phyloP scores from a whole-genome alignment of 495 filamentous ascomycete species.

The Melanomma pulvis-pyrius region DNA sequence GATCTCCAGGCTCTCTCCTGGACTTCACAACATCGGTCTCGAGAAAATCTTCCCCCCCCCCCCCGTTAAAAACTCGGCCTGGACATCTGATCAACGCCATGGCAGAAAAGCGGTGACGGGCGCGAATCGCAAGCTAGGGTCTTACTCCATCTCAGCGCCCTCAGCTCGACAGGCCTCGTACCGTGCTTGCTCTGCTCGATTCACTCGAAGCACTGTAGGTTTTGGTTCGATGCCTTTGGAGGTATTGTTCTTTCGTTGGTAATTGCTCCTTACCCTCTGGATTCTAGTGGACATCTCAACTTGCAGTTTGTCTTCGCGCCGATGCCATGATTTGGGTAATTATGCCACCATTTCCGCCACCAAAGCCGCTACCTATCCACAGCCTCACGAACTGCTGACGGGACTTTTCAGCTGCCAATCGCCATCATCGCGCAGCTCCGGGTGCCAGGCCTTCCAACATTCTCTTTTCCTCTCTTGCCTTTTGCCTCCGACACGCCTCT shows the following conservation, averaged over 20 bases:
- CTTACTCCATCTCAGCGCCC: constrained; percentile 5
- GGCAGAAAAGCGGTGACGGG: constrained; percentile 14
- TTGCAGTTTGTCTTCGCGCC: no score
- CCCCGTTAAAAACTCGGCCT: neutral
- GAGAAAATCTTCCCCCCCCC: neutral
- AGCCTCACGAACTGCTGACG: neutral
- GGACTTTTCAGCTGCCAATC: neutral
- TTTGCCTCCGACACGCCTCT: neutral
- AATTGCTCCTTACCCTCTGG: neutral
- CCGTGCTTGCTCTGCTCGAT: neutral
- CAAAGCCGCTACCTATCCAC: neutral
- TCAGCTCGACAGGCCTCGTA: neutral
- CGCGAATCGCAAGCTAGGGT: constrained; percentile 9
- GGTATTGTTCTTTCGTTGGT: neutral
- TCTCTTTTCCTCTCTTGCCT: neutral
- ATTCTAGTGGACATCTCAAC: no score
- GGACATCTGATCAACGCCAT: constrained; percentile 14
- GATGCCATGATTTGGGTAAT: neutral
- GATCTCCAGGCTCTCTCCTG: neutral
- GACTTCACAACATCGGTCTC: no score
- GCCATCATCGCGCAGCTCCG: neutral
- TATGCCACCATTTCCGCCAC: neutral
- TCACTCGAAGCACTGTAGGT: neutral
- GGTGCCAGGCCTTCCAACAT: neutral
- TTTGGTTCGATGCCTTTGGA: neutral